These are phyloP conservation scores for Mollisia scopiformis DNA, from an alignment of 2,329 filamentous ascomycete species.

Conservation along the genomic window DNA sequence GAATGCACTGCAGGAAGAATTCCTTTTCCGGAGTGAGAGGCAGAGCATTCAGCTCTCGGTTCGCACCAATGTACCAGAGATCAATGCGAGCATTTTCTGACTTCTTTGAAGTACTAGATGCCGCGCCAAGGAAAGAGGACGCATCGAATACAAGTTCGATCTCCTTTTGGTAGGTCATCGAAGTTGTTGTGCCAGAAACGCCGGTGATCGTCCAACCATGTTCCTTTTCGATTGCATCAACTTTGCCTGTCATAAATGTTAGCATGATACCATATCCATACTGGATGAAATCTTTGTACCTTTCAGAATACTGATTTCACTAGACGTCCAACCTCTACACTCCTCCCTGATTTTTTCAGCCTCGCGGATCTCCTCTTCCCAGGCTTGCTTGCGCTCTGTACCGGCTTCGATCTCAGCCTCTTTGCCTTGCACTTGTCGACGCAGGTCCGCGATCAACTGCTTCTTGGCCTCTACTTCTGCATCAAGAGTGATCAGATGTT, in stretches of 20 bases:
- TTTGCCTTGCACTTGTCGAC: slow-evolving; percentile 67
- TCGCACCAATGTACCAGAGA: slow-evolving; percentile 69
- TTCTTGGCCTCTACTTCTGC: slow-evolving; percentile 72
- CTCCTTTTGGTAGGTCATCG: slow-evolving; percentile 73
- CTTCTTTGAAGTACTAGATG: slow-evolving; percentile 20
- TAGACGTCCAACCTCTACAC: slow-evolving; percentile 84
- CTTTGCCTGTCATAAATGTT: slow-evolving; percentile 56
- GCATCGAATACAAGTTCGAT: slow-evolving; percentile 76
- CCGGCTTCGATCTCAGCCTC: slow-evolving; percentile 65
- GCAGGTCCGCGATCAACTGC: slow-evolving; percentile 66
- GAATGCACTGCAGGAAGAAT: slow-evolving; percentile 75
- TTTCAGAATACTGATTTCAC: slow-evolving; percentile 80
- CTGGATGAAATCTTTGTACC: slow-evolving; percentile 50
- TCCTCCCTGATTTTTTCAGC: slow-evolving; percentile 85
- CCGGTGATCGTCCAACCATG: slow-evolving; percentile 75
- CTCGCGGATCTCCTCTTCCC: slow-evolving; percentile 74
- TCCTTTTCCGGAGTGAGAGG: slow-evolving; percentile 68
- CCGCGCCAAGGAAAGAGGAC: slow-evolving; percentile 54
- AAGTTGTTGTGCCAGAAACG: slow-evolving; percentile 63
- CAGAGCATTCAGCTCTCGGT: slow-evolving; percentile 53
- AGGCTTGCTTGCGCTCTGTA: slow-evolving; percentile 69
- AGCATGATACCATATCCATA: slow-evolving; percentile 31
- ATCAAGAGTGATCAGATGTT: slow-evolving; percentile 66
- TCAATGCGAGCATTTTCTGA: slow-evolving; percentile 60
- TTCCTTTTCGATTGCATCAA: slow-evolving; percentile 65